A percentile compares a stretch with the other conserved stretches of the same genome.
phyloP scores from a whole-genome alignment of 106 monocot genomes.

The Phalaenopsis aphrodite region DNA sequence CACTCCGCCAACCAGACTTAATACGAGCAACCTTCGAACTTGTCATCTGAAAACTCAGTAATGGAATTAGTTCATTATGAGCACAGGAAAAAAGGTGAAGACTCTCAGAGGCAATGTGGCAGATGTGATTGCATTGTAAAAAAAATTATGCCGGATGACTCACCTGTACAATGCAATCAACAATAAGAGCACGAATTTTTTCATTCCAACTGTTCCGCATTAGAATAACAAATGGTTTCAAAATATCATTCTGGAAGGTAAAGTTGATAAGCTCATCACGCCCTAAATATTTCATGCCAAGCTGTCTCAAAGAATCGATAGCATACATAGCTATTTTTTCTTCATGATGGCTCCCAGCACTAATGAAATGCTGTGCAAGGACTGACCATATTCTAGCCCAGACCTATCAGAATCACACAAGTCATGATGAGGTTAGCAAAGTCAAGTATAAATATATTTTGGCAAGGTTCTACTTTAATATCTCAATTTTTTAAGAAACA shows the following conservation, averaged over 20 bases:
- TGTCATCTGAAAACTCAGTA: slow-evolving; percentile 57
- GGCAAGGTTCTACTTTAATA: background rate
- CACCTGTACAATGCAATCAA: slow-evolving; percentile 98
- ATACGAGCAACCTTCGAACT: slow-evolving; percentile 92
- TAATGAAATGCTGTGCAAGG: slow-evolving; percentile 86
- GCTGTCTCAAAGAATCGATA: slow-evolving; percentile 89
- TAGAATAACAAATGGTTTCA: slow-evolving; percentile 97
- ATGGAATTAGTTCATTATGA: background rate
- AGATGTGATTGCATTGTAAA: background rate
- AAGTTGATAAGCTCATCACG: slow-evolving; percentile 89
- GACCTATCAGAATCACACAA: slow-evolving; percentile 36
- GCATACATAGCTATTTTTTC: slow-evolving; percentile 96
- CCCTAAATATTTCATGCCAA: slow-evolving; percentile 98
- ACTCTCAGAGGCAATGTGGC: background rate
- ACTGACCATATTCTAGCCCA: slow-evolving; percentile 99
- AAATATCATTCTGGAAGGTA: slow-evolving; percentile 96
- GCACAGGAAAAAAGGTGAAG: background rate
- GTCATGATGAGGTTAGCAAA: background rate
- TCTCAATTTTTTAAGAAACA: background rate
- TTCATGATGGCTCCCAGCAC: slow-evolving; percentile 90
- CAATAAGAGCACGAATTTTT: slow-evolving; percentile 79
- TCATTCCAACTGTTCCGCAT: slow-evolving; percentile 88
- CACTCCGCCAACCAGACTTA: slow-evolving; percentile 98
- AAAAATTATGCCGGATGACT: background rate
- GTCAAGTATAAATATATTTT: slow-evolving; percentile 8